phyloP scores from a whole-genome alignment of 768 basidiomycete species.

The Lactifluus rugatus region DNA sequence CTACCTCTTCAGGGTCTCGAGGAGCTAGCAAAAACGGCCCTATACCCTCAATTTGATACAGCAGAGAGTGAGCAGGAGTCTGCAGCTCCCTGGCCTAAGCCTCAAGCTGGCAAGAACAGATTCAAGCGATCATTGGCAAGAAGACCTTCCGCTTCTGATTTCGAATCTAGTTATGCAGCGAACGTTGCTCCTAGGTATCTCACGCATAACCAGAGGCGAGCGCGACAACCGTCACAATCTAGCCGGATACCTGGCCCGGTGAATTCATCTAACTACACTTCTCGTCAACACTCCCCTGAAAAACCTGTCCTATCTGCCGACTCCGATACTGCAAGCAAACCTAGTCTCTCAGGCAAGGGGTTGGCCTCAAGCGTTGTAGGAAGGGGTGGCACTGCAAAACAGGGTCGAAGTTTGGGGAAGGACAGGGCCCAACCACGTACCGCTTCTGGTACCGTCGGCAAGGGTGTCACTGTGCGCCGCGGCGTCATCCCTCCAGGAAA shows the following conservation, averaged over 20 bases:
- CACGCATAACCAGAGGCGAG: slow-evolving; percentile 39
- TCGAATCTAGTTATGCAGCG: slow-evolving; percentile 87
- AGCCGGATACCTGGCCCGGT: slow-evolving; percentile 48
- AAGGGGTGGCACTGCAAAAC: slow-evolving; percentile 30
- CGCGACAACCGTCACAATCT: slow-evolving; percentile 27
- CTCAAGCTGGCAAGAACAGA: slow-evolving; percentile 36
- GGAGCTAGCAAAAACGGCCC: slow-evolving; percentile 60
- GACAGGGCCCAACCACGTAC: slow-evolving; percentile 37
- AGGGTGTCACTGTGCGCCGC: slow-evolving; percentile 44
- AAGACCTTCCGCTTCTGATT: slow-evolving; percentile 68
- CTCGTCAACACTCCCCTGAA: slow-evolving; percentile 65
- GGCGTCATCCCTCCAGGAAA: slow-evolving; percentile 39
- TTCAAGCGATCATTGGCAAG: slow-evolving; percentile 42
- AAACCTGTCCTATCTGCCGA: slow-evolving; percentile 35
- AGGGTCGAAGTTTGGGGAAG: slow-evolving; percentile 27
- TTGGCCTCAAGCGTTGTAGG: slow-evolving; percentile 24
- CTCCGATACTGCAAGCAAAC: slow-evolving; percentile 20
- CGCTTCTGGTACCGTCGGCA: slow-evolving; percentile 33
- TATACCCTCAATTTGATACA: slow-evolving; percentile 49
- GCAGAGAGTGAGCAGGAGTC: slow-evolving; percentile 73
- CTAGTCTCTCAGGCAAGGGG: slow-evolving; percentile 31
- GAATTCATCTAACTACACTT: slow-evolving; percentile 42
- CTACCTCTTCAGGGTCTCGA: slow-evolving; percentile 64
- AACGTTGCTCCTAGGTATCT: slow-evolving; percentile 77
- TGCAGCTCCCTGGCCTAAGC: slow-evolving; percentile 27